Percentiles rank a stretch among this genome's conserved stretches.
These are phyloP conservation scores for Suillus hirtellus DNA, from an alignment of 768 basidiomycete genomes.

Conservation along the genomic window DNA sequence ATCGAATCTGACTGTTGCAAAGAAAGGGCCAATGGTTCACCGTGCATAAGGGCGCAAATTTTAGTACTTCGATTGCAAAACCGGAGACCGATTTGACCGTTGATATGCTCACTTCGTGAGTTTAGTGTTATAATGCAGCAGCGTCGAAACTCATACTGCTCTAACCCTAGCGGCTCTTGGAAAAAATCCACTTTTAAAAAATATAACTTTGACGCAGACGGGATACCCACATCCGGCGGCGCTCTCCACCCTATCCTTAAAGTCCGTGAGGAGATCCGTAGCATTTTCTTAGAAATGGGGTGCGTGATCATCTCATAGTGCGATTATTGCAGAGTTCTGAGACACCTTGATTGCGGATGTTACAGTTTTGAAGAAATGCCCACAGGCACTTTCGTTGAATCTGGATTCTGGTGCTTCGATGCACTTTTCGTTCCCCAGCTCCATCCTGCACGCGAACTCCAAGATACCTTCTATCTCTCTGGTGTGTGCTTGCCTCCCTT, in stretches of 20 bases:
- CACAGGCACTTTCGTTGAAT: conserved; percentile 93
- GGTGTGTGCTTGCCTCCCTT: conserved; percentile 44
- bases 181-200: conserved; percentile 93
- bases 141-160: neutral
- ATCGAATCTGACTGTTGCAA: conserved; percentile 11
- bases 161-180: conserved; percentile 77
- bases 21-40: conserved; percentile 98
- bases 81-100: conserved; percentile 95
- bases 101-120: conserved; percentile 92
- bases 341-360: conserved; percentile 10
- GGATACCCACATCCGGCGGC: conserved; percentile 84
- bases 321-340: neutral
- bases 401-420: conserved; percentile 99
- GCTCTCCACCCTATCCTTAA: conserved; percentile 96
- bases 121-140: conserved; percentile 13
- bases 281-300: conserved; percentile 99
- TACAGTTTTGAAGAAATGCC: conserved; percentile 97
- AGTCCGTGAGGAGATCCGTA: conserved; percentile 95
- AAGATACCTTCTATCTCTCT: conserved; percentile 98
- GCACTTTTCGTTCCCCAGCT: conserved; percentile 98
- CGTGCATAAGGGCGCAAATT: conserved; percentile 79
- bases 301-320: conserved; percentile 36
- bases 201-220: conserved; percentile 98
- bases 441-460: conserved; percentile 95
- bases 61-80: conserved; percentile 89